These are phyloP conservation scores for Krasilnikovozyma curviuscula DNA, from an alignment of 768 basidiomycete species.

Conservation along the genomic window DNA sequence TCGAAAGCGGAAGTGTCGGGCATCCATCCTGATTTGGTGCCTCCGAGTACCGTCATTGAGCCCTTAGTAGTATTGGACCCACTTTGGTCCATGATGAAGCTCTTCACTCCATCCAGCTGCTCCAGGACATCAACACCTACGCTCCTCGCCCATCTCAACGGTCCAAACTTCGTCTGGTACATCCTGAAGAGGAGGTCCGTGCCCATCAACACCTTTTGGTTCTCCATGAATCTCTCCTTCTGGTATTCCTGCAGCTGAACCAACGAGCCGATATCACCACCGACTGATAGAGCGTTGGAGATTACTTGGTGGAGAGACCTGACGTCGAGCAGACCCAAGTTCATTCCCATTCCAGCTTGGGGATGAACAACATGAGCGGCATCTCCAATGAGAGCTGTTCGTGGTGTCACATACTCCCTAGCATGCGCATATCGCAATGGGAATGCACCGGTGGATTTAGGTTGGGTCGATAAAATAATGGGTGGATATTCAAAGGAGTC, in stretches of 20 bases:
- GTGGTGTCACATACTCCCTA: slow-evolving; percentile 50
- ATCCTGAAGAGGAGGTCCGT: slow-evolving; percentile 81
- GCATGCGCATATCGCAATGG: slow-evolving; percentile 74
- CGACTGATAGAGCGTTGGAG: slow-evolving; percentile 36
- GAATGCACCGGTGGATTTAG: slow-evolving; percentile 64
- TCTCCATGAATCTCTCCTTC: slow-evolving; percentile 59
- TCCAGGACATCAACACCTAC: slow-evolving; percentile 79
- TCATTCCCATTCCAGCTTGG: slow-evolving; percentile 86
- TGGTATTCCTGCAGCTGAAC: slow-evolving; percentile 34
- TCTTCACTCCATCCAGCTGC: slow-evolving; percentile 65
- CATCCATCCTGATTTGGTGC: too few species aligned
- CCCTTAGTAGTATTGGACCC: too few species aligned
- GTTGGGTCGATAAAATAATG: slow-evolving; percentile 47
- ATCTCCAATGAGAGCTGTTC: slow-evolving; percentile 83
- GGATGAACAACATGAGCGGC: slow-evolving; percentile 91
- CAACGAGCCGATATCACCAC: slow-evolving; percentile 63
- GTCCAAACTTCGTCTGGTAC: slow-evolving; percentile 46
- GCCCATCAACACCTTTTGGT: slow-evolving; percentile 65
- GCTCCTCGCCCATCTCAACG: slow-evolving; percentile 69
- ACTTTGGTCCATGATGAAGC: slow-evolving; percentile 61
- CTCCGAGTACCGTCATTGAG: too few species aligned
- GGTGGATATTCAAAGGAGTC: slow-evolving; percentile 55
- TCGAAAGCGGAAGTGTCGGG: too few species aligned
- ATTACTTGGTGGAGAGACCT: slow-evolving; percentile 51
- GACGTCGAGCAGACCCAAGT: slow-evolving; percentile 78